Conservation (phyloP, 352 stramenopile genomes). For the Albugo candida region DNA sequence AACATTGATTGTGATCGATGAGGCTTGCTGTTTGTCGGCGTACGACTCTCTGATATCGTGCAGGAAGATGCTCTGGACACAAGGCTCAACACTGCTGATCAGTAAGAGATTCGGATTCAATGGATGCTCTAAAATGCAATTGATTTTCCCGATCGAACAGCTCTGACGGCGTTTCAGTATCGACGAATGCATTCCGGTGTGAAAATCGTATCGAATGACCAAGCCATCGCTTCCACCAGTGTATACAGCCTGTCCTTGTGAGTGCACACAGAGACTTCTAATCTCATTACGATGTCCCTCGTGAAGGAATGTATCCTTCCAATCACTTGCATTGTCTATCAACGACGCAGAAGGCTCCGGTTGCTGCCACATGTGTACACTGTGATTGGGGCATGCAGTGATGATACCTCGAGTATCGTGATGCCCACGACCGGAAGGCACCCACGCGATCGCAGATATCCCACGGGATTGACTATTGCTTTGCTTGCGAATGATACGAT, state of each 20-base stretch:
- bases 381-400: constrained; percentile 35
- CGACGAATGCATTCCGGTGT: constrained; percentile 15
- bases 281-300: constrained; percentile 60
- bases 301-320: constrained; percentile 34
- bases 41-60: constrained; percentile 50
- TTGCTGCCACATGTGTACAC: constrained; percentile 59
- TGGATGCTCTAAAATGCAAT: constrained; percentile 58
- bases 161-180: constrained; percentile 59
- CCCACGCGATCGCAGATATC: constrained; percentile 50
- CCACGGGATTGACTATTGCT: constrained; percentile 37
- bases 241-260: constrained; percentile 36
- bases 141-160: constrained; percentile 58
- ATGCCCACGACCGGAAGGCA: constrained; percentile 27
- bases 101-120: constrained; percentile 67
- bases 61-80: constrained; percentile 43
- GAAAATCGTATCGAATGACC: constrained; percentile 51
- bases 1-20: constrained; percentile 46
- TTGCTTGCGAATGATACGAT: constrained; percentile 35
- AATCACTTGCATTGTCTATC: constrained; percentile 2
- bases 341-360: constrained; percentile 11
- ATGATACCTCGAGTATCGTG: constrained; percentile 32
- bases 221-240: constrained; percentile 52
- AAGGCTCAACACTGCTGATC: constrained; percentile 45
- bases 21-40: constrained; percentile 7
- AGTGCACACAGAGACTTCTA: constrained; percentile 54